phyloP scores from a whole-genome alignment of 2,329 filamentous ascomycete species.

The Fusarium torulosum region DNA sequence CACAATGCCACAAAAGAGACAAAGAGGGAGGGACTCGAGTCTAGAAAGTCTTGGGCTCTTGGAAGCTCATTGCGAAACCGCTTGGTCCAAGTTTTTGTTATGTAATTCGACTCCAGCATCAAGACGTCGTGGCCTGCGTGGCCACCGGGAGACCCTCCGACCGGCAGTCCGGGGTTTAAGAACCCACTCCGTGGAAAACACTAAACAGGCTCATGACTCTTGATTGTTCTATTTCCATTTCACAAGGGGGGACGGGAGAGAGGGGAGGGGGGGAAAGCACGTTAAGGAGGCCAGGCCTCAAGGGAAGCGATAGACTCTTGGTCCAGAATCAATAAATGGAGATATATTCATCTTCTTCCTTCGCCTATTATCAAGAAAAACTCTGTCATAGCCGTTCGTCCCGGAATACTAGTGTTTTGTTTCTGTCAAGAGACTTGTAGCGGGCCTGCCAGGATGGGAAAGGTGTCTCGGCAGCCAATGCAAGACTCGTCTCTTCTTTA shows the following conservation, averaged over 20 bases:
- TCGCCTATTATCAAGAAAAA: neutral
- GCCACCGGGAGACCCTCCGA: conserved; percentile 33
- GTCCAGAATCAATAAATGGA: conserved; percentile 9
- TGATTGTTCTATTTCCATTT: conserved; percentile 30
- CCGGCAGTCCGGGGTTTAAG: conserved; percentile 27
- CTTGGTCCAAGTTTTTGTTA: conserved; percentile 38
- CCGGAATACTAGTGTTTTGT: neutral
- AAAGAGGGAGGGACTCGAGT: conserved; percentile 17
- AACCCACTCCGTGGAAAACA: conserved; percentile 17
- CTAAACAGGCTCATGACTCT: conserved; percentile 42
- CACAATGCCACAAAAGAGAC: neutral
- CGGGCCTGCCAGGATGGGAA: conserved; percentile 21
- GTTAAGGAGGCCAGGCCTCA: conserved; percentile 6
- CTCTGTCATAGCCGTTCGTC: neutral
- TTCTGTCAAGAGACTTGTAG: conserved; percentile 22
- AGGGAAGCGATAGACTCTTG: conserved; percentile 2
- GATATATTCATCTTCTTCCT: neutral
- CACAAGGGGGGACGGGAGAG: neutral
- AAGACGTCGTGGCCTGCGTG: conserved; percentile 27
- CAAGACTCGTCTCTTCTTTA: conserved; percentile 34
- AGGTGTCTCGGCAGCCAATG: conserved; percentile 31
- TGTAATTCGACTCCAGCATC: conserved; percentile 29
- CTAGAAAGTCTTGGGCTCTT: conserved; percentile 31
- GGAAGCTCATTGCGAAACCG: conserved; percentile 35
- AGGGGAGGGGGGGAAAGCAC: neutral